Evolutionary conservation across 2,329 filamentous ascomycete species (phyloP).

Genomic region (Cladosporium sp.): DNA sequence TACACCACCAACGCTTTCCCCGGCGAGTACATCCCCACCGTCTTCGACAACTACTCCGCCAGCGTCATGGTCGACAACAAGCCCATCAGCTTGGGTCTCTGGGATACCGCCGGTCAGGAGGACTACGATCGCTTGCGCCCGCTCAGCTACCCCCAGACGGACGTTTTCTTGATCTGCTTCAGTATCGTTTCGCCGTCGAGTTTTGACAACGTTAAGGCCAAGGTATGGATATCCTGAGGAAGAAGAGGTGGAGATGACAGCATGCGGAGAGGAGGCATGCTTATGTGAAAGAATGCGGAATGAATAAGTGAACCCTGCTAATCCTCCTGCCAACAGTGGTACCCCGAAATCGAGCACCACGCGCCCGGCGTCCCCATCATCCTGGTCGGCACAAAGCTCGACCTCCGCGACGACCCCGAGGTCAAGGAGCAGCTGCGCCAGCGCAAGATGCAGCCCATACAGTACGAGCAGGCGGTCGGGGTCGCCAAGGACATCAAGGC

Average conservation of each 20-base stretch:
- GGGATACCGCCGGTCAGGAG: constrained; percentile 98
- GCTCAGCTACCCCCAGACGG: constrained; percentile 95
- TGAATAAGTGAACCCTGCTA: background rate
- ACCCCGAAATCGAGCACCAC: constrained; percentile 94
- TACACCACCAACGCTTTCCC: constrained; percentile 99
- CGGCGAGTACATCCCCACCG: constrained; percentile 99
- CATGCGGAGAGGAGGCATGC: background rate
- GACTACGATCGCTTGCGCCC: constrained; percentile 95
- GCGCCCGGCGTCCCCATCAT: constrained; percentile 94
- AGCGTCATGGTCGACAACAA: constrained; percentile 99
- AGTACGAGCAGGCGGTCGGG: constrained; percentile 82
- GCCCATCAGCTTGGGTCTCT: constrained; percentile 91
- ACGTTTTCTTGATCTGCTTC: constrained; percentile 98
- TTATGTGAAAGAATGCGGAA: no score
- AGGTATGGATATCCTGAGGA: constrained; percentile 54
- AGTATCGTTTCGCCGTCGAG: constrained; percentile 96
- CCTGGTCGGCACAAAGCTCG: constrained; percentile 92
- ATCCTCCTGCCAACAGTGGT: constrained; percentile 60
- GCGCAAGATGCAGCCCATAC: constrained; percentile 95
- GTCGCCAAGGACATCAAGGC: constrained; percentile 92
- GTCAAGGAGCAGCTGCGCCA: constrained; percentile 76
- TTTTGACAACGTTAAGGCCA: constrained; percentile 98
- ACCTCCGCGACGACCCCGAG: constrained; percentile 80
- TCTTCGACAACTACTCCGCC: constrained; percentile 98
- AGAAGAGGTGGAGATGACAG: background rate